A percentile compares a stretch with the other conserved stretches of the same genome.
Evolutionary conservation across 2,329 filamentous ascomycete genomes (phyloP).

Genomic region (Trichothecium roseum): DNA sequence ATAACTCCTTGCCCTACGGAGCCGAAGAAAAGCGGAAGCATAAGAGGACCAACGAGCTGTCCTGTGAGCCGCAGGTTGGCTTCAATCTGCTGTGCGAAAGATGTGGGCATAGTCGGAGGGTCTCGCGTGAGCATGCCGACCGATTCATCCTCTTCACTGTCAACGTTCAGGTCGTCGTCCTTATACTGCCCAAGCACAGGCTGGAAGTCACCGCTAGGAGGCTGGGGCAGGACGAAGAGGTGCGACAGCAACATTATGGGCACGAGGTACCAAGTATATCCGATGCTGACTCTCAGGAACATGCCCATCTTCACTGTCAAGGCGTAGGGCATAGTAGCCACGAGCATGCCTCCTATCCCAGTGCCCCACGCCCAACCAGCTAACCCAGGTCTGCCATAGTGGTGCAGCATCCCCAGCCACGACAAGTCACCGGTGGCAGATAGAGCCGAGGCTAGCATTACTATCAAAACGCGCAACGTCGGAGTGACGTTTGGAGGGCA

Average conservation of each 20-base stretch:
- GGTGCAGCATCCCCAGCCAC: slow-evolving; percentile 17
- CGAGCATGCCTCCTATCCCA: slow-evolving; percentile 17
- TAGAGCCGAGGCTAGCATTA: slow-evolving; percentile 16
- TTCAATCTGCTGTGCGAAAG: slow-evolving; percentile 7
- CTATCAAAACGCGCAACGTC: slow-evolving; percentile 15
- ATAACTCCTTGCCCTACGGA: slow-evolving; percentile 13
- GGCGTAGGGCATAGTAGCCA: slow-evolving; percentile 17
- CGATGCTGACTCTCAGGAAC: slow-evolving; percentile 16
- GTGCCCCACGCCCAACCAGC: slow-evolving; percentile 24
- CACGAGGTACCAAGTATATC: slow-evolving; percentile 14
- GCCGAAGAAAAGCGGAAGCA: slow-evolving; percentile 15
- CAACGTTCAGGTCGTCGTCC: slow-evolving; percentile 9
- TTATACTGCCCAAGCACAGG: slow-evolving; percentile 6
- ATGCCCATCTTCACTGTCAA: slow-evolving; percentile 16
- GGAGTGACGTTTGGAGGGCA: slow-evolving; percentile 23
- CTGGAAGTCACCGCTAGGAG: neutral
- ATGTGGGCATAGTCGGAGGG: neutral
- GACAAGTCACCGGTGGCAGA: slow-evolving; percentile 20
- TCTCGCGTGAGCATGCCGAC: slow-evolving; percentile 3
- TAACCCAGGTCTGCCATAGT: slow-evolving; percentile 18
- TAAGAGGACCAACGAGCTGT: slow-evolving; percentile 12
- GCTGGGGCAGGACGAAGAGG: slow-evolving; percentile 17
- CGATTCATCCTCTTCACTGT: slow-evolving; percentile 7
- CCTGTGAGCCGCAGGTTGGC: slow-evolving; percentile 8
- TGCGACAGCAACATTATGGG: slow-evolving; percentile 15